phyloP scores from a whole-genome alignment of 768 basidiomycete species.

The Naganishia vaughanmartiniae region DNA sequence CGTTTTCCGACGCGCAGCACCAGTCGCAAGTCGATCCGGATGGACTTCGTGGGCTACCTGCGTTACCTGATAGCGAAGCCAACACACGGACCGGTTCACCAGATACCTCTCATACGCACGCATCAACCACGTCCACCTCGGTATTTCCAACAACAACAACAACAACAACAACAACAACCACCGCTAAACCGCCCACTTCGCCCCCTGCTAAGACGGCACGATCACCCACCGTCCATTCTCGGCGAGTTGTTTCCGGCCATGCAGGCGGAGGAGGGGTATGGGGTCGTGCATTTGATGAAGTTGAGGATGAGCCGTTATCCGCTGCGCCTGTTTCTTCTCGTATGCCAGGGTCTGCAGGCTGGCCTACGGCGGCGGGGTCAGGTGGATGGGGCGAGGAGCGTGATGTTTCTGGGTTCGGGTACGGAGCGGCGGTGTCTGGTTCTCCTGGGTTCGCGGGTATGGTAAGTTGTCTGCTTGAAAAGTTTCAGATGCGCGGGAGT shows the following conservation, averaged over 20 bases:
- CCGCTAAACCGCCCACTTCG: too few species aligned
- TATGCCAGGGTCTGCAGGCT: not conserved
- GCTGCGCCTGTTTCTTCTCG: not conserved
- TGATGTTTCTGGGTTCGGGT: not conserved
- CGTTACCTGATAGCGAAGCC: not conserved
- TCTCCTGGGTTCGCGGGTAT: not conserved
- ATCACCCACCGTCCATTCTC: not conserved
- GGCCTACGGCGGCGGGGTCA: not conserved
- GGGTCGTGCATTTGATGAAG: slow-evolving; percentile 31
- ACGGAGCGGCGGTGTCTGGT: not conserved
- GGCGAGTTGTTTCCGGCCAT: not conserved
- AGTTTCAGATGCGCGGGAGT: not conserved
- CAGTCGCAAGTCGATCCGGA: not conserved
- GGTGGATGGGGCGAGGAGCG: not conserved
- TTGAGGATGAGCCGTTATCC: slow-evolving; percentile 1
- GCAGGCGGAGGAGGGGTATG: not conserved
- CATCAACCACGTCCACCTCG: not conserved
- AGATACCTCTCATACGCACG: not conserved
- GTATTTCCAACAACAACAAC: not conserved
- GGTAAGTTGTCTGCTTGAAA: not conserved
- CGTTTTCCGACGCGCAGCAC: not conserved
- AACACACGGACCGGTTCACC: not conserved
- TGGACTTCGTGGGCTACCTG: not conserved
- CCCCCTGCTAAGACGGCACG: too few species aligned
- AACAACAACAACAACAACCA: too few species aligned